Evolutionary conservation across 768 basidiomycete genomes (phyloP).

Genomic region (Suillus alpinus): DNA sequence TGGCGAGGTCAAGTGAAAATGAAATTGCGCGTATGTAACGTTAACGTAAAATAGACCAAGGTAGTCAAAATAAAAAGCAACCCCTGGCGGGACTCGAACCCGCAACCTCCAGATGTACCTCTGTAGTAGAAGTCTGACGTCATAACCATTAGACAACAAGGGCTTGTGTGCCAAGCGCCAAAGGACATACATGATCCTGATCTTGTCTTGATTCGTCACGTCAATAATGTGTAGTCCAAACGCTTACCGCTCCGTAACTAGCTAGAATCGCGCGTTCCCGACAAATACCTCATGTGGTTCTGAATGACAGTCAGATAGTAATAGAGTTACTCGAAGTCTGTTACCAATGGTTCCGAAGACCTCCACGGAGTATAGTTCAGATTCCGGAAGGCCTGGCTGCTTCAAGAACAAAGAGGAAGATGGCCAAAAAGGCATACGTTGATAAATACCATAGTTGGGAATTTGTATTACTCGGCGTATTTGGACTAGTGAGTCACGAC

Average conservation of each 20-base stretch:
- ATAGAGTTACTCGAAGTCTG: not conserved
- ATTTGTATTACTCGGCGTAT: not conserved
- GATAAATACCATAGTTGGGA: not conserved
- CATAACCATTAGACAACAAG: conserved; percentile 89
- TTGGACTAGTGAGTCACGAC: not conserved
- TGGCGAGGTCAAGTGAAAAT: not conserved
- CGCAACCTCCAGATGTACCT: conserved; percentile 73
- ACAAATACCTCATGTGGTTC: not conserved
- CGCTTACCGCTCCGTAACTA: not conserved
- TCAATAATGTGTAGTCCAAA: no score
- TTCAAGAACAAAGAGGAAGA: not conserved
- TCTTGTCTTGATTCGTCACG: not conserved
- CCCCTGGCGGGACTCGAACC: conserved; percentile 86
- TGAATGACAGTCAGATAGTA: not conserved
- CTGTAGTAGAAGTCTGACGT: conserved; percentile 78
- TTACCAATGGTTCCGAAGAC: not conserved
- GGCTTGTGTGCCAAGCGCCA: conserved; percentile 34
- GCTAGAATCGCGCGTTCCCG: no score
- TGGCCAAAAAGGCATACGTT: not conserved
- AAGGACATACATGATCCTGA: not conserved
- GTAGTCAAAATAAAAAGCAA: conserved; percentile 24
- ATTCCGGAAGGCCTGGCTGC: not conserved
- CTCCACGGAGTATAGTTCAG: not conserved
- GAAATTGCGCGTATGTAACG: not conserved
- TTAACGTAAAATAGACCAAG: not conserved